These are phyloP conservation scores for Solanum tacnaense DNA, from an alignment of 257 asterid genomes.

Conservation along the genomic window DNA sequence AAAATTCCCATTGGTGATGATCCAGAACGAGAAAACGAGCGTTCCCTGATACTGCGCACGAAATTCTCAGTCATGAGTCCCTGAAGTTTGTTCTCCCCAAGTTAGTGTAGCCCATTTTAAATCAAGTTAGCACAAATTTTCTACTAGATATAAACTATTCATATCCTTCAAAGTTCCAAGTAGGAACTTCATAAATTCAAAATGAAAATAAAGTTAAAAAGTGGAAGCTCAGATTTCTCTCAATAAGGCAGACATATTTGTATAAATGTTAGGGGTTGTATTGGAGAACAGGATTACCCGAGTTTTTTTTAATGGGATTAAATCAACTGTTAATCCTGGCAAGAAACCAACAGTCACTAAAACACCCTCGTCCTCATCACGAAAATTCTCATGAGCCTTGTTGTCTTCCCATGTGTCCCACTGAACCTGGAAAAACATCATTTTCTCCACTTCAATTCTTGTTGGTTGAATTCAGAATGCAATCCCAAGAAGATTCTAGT, in stretches of 20 bases:
- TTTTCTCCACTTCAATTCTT: background rate
- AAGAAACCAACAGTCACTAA: constrained; percentile 62
- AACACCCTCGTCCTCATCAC: constrained; percentile 29
- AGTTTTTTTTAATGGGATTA: constrained; percentile 31
- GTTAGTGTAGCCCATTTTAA: background rate
- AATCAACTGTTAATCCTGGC: constrained; percentile 52
- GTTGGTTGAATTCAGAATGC: background rate
- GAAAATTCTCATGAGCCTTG: constrained; percentile 12
- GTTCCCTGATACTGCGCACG: constrained; percentile 45
- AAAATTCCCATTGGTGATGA: constrained; percentile 68
- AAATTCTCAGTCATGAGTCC: constrained; percentile 41
- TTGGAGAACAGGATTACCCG: background rate
- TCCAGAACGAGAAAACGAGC: constrained; percentile 42
- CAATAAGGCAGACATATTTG: background rate
- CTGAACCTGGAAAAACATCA: constrained; percentile 40
- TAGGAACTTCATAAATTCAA: background rate
- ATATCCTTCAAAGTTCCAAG: background rate
- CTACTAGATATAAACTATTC: background rate
- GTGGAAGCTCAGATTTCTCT: background rate
- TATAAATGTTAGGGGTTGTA: background rate
- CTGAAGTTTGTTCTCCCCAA: constrained; percentile 12
- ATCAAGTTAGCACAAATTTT: background rate
- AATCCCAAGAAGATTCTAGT: background rate
- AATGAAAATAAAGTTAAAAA: background rate
- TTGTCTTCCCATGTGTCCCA: constrained; percentile 45